Percentiles rank a stretch among this genome's conserved stretches.
Conservation (phyloP, 441 rosid species). For the Eutrema salsugineum region DNA sequence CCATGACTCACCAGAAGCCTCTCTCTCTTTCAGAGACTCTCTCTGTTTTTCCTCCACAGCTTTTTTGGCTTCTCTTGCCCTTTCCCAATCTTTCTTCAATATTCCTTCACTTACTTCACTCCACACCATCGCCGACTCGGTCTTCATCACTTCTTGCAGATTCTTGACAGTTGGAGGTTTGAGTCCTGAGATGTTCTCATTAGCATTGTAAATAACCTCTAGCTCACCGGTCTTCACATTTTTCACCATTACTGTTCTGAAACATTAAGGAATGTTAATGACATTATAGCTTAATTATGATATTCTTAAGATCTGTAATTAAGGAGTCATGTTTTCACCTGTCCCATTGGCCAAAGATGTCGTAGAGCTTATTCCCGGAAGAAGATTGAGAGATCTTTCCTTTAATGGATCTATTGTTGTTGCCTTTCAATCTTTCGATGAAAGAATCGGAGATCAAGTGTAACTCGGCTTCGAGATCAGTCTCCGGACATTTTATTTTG, state of each 20-base stretch:
- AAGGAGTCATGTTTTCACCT: slow-evolving; percentile 36
- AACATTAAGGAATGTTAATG: background rate
- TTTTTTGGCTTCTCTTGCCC: slow-evolving; percentile 69
- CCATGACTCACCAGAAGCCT: slow-evolving; percentile 49
- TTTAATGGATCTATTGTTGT: slow-evolving; percentile 40
- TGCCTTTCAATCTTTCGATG: slow-evolving; percentile 36
- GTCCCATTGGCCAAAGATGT: slow-evolving; percentile 72
- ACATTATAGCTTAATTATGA: background rate
- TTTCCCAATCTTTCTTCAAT: slow-evolving; percentile 61
- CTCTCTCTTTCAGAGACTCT: slow-evolving; percentile 40
- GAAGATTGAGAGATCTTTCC: slow-evolving; percentile 60
- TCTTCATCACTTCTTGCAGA: slow-evolving; percentile 40
- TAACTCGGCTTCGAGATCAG: slow-evolving; percentile 62
- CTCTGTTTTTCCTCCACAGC: slow-evolving; percentile 65
- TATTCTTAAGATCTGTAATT: background rate
- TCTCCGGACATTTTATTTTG: slow-evolving; percentile 52
- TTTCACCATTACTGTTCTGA: slow-evolving; percentile 14
- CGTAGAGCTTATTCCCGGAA: slow-evolving; percentile 39
- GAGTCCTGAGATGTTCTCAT: slow-evolving; percentile 15
- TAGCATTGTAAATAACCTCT: slow-evolving; percentile 21
- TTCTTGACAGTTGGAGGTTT: slow-evolving; percentile 19
- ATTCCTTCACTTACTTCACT: slow-evolving; percentile 55
- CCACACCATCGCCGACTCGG: slow-evolving; percentile 71
- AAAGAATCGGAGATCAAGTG: slow-evolving; percentile 36
- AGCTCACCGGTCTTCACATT: slow-evolving; percentile 15